A percentile compares a stretch with the other conserved stretches of the same genome.
phyloP scores from a whole-genome alignment of 139 green algal genomes.

The Auxenochlorella pyrenoidosa region DNA sequence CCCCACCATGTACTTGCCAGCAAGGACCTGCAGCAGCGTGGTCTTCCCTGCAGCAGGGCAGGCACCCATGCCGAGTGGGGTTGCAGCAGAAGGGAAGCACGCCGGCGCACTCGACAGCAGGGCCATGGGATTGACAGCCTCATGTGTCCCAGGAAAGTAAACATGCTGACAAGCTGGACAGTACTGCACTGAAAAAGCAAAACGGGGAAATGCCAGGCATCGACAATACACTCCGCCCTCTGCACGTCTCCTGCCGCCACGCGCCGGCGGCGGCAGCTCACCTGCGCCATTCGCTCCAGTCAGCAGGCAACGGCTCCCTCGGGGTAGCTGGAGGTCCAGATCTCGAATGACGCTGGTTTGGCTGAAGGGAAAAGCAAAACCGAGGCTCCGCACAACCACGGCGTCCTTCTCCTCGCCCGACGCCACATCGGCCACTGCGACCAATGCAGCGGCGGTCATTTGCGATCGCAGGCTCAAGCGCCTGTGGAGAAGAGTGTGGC shows the following conservation, averaged over 20 bases:
- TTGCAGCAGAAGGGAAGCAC: neutral
- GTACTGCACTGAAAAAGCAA: too few relatives aligned
- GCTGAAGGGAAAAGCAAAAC: conserved; percentile 46
- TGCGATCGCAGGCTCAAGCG: too few relatives aligned
- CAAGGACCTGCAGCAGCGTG: conserved; percentile 92
- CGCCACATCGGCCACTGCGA: neutral
- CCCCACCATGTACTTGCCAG: conserved; percentile 96
- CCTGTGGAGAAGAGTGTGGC: too few relatives aligned
- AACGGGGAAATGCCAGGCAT: too few relatives aligned
- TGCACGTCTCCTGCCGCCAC: neutral
- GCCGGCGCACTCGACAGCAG: neutral
- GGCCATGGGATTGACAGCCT: neutral
- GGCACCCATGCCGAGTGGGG: neutral
- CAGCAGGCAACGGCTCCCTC: conserved; percentile 86
- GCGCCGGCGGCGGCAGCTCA: neutral
- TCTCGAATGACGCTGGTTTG: conserved; percentile 27
- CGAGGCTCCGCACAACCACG: conserved; percentile 42
- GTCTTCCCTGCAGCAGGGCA: conserved; percentile 75
- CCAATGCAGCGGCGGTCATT: neutral
- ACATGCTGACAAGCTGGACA: too few relatives aligned
- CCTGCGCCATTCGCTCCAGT: conserved; percentile 95
- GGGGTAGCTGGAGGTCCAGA: conserved; percentile 71
- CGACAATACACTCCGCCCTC: too few relatives aligned
- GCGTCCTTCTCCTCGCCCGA: conserved; percentile 11
- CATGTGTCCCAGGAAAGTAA: too few relatives aligned